Evolutionary conservation across 805 yeast genomes (phyloP), one percentile per base, ranked within the genome.

Genomic region (Yarrowia osloensis): DNA sequence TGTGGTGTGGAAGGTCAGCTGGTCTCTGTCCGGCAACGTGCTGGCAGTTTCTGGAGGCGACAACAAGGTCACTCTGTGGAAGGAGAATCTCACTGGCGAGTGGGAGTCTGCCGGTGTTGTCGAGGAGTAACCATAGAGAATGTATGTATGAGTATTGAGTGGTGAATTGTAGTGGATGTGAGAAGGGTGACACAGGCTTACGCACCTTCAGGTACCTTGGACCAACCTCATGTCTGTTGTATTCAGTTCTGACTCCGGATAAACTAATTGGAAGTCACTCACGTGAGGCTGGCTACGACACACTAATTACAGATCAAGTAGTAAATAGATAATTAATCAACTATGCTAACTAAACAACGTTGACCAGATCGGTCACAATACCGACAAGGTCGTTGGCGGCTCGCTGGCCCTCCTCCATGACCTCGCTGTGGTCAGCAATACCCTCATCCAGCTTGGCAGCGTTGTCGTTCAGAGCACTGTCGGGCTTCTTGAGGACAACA

Each of bases 41-140:
- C 84, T 95, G 73, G 99, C 99, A 5, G 89, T 95, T 49, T 87
- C 95, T 59, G 97, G 98, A 57, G 98, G 98, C 67, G 98, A 95
- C 77, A 93, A 93, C 78, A 91, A 90, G 79, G 94, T 95, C 50
- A 91, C 97, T 35, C 84, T 95, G 77, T 95, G 98, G 98, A 93
- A 92, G 79, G 99, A 95, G 79, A 91, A 88, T 75, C 82, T 93
- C 71, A 87, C 87, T 74, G 98, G 98, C 65, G 86, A 87, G 73
- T 94, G 99, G 99, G 98, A 94, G 79, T 83, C 91, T 67, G 97
- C 97, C n/a, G 98, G 98, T 65, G 96, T 88, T 74, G 95, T 95
- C 71, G 93, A 90, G 74, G 96, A 91, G 81, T 57, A 57, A 40
- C 19, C 59, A 33, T 35, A 49, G 54, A 49, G 54, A 49, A 49